Evolutionary conservation across 169 alveolate genomes (phyloP).

Genomic region (Theileria orientalis): DNA sequence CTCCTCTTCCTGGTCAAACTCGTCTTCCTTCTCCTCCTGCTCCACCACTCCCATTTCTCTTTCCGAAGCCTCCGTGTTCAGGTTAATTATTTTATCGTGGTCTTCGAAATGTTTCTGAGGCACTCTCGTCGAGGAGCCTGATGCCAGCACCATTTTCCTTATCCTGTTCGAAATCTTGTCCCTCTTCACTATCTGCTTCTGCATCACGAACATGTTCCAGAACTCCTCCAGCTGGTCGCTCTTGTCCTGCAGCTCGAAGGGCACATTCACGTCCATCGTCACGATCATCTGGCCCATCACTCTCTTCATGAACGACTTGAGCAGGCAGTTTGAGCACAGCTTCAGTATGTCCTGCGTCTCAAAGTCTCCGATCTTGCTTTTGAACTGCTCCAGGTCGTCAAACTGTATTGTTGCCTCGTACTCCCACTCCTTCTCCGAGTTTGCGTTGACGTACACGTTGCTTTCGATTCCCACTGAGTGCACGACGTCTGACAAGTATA

Average conservation of each 20-base stretch:
- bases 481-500: constrained; percentile 82
- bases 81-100: not conserved
- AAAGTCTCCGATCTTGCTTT: constrained; percentile 55
- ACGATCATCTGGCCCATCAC: constrained; percentile 51
- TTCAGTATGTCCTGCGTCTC: constrained; percentile 21
- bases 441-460: constrained; percentile 35
- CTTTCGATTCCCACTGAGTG: constrained; percentile 74
- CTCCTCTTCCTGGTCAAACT: constrained; percentile 65
- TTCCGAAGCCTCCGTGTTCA: not conserved
- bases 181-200: constrained; percentile 40
- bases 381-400: constrained; percentile 76
- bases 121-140: constrained; percentile 36
- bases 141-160: constrained; percentile 37
- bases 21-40: constrained; percentile 45
- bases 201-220: constrained; percentile 47
- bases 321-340: constrained; percentile 37
- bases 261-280: constrained; percentile 56
- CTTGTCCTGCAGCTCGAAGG: constrained; percentile 48
- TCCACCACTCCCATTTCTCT: constrained; percentile 40
- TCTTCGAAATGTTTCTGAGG: constrained; percentile 10
- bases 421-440: constrained; percentile 68
- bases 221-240: constrained; percentile 53
- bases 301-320: constrained; percentile 44
- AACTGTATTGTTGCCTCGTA: constrained; percentile 84
- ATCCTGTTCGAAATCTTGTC: constrained; percentile 49